Conservation (phyloP, 1,284 basidiomycete species). For the Bjerkandera adusta region DNA sequence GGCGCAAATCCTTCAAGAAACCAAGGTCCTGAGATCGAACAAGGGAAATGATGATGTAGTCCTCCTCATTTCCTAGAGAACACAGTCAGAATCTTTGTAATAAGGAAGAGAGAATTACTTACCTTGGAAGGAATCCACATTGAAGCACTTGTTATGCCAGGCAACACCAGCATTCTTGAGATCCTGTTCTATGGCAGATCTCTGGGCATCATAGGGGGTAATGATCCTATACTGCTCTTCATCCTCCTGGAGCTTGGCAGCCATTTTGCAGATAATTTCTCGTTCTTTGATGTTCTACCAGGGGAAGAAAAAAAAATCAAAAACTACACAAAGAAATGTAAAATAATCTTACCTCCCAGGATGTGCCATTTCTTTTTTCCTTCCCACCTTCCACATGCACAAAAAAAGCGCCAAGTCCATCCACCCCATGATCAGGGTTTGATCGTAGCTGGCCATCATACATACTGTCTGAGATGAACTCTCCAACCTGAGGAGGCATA, state of each 20-base stretch:
- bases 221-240: conserved; percentile 42
- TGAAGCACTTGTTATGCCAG: conserved; percentile 46
- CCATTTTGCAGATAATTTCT: conserved; percentile 37
- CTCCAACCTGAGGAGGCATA: conserved; percentile 76
- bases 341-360: conserved; percentile 39
- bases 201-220: conserved; percentile 56
- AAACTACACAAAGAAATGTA: neutral
- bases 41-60: conserved; percentile 63
- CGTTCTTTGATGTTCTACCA: conserved; percentile 43
- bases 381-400: conserved; percentile 41
- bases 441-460: conserved; percentile 50
- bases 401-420: conserved; percentile 38
- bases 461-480: conserved; percentile 62
- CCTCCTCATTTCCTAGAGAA: conserved; percentile 36
- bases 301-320: conserved; percentile 23
- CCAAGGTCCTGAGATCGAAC: conserved; percentile 45
- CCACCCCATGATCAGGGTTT: conserved; percentile 32
- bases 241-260: conserved; percentile 40
- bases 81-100: conserved; percentile 12
- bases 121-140: conserved; percentile 50
- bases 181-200: conserved; percentile 39
- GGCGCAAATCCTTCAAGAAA: conserved; percentile 45
- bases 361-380: conserved; percentile 39
- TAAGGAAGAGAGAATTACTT: conserved; percentile 18
- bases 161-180: conserved; percentile 36